Evolutionary conservation across 176 grass and related monocot species (phyloP).

Genomic region (Aegilops sharonensis): DNA sequence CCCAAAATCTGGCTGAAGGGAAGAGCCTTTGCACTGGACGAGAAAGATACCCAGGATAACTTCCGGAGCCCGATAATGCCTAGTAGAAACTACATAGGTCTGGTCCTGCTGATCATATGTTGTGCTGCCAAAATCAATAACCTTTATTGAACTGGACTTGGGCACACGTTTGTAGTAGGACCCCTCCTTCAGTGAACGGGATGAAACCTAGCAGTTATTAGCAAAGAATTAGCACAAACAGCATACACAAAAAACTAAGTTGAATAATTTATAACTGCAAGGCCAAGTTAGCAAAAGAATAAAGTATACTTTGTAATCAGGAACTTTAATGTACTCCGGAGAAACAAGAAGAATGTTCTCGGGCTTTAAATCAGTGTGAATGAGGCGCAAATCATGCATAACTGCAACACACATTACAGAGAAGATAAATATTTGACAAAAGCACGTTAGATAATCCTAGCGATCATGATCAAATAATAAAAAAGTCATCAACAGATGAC

Average conservation of each 20-base stretch:
- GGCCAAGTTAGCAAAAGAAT: conserved; percentile 41
- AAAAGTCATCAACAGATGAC: conserved; percentile 19
- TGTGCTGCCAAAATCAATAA: conserved; percentile 99
- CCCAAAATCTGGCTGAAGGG: conserved; percentile 9
- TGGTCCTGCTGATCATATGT: conserved; percentile 63
- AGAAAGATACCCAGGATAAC: conserved; percentile 77
- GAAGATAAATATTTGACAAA: conserved; percentile 54
- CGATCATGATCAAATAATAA: not conserved
- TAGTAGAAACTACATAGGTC: conserved; percentile 86
- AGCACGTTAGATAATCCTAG: conserved; percentile 21
- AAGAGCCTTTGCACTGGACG: not conserved
- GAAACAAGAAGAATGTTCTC: conserved; percentile 99
- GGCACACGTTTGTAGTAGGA: conserved; percentile 77
- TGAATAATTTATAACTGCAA: not conserved
- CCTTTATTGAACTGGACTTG: conserved; percentile 91
- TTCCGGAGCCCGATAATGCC: conserved; percentile 93
- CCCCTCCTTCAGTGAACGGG: conserved; percentile 55
- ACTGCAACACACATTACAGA: conserved; percentile 82
- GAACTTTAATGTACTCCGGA: conserved; percentile 93
- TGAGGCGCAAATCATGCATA: conserved; percentile 98
- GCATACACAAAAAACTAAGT: not conserved
- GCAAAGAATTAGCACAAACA: conserved; percentile 23
- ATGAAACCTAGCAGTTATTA: conserved; percentile 50
- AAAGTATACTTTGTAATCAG: conserved; percentile 95
- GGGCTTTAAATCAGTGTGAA: conserved; percentile 99